phyloP scores from a whole-genome alignment of 805 yeast species.

The Ogataea saltuana region DNA sequence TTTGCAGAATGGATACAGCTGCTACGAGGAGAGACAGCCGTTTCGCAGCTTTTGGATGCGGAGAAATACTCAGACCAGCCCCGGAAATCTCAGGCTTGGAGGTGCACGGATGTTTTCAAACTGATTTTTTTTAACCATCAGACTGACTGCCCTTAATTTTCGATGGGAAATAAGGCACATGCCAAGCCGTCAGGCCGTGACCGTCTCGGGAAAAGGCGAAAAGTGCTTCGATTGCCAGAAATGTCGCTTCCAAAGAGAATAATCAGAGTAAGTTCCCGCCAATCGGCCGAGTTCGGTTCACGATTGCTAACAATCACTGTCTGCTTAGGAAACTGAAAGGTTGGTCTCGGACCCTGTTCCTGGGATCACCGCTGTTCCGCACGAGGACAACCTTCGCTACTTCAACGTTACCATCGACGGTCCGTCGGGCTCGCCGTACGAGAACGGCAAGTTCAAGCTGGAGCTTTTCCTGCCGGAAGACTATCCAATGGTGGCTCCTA shows the following conservation, averaged over 20 bases:
- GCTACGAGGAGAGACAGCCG: too few relatives aligned
- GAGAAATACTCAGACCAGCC: too few relatives aligned
- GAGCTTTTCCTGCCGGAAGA: constrained; percentile 94
- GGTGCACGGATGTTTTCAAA: not conserved
- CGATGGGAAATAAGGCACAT: too few relatives aligned
- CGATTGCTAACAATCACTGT: not conserved
- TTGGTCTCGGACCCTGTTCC: constrained; percentile 93
- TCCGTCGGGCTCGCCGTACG: constrained; percentile 89
- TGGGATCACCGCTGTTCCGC: constrained; percentile 91
- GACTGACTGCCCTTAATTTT: too few relatives aligned
- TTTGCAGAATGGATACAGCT: too few relatives aligned
- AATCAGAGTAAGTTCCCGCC: constrained; percentile 62
- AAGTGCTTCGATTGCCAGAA: constrained; percentile 2
- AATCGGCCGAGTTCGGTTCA: not conserved
- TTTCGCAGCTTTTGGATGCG: too few relatives aligned
- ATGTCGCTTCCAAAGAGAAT: constrained; percentile 87
- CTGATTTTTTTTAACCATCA: not conserved
- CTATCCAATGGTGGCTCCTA: constrained; percentile 98
- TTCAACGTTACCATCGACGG: constrained; percentile 92
- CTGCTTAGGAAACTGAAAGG: constrained; percentile 78
- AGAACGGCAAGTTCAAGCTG: constrained; percentile 71
- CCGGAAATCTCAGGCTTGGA: too few relatives aligned
- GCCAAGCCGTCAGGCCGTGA: too few relatives aligned
- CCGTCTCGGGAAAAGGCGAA: too few relatives aligned
- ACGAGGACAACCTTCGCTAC: constrained; percentile 89